phyloP scores from a whole-genome alignment of 345 rosid species.

The Bruguiera sexangula region DNA sequence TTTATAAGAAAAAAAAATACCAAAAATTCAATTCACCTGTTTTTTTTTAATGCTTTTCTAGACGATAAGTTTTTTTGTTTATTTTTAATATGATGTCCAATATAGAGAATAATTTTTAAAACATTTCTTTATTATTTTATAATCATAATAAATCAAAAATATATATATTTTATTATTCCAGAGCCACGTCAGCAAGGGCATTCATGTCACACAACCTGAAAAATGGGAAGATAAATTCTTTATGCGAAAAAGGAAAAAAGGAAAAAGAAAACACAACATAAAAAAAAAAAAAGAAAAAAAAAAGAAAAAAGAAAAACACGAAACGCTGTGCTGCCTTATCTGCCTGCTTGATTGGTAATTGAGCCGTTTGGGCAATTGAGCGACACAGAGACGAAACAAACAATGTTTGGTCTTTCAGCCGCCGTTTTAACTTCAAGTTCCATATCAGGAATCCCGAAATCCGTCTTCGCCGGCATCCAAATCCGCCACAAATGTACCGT shows the following conservation, averaged over 20 bases:
- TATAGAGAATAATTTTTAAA: no score
- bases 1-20: no score
- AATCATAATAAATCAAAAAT: no score
- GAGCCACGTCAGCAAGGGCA: no score
- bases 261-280: not conserved
- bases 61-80: no score
- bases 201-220: no score
- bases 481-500: conserved; percentile 37
- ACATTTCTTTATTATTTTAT: no score
- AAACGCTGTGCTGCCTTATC: not conserved
- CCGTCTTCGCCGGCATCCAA: conserved; percentile 52
- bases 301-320: not conserved
- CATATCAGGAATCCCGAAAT: conserved; percentile 24
- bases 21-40: no score
- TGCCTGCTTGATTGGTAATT: not conserved
- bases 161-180: no score
- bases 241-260: not conserved
- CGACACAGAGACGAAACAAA: conserved; percentile 7
- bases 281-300: not conserved
- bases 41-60: no score
- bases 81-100: no score
- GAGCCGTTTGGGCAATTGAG: not conserved
- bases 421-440: conserved; percentile 37
- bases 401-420: conserved; percentile 58
- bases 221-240: no score